Percentiles rank a stretch among this genome's conserved stretches.
Evolutionary conservation across 768 basidiomycete species (phyloP).

Genomic region (Butyriboletus loyo): DNA sequence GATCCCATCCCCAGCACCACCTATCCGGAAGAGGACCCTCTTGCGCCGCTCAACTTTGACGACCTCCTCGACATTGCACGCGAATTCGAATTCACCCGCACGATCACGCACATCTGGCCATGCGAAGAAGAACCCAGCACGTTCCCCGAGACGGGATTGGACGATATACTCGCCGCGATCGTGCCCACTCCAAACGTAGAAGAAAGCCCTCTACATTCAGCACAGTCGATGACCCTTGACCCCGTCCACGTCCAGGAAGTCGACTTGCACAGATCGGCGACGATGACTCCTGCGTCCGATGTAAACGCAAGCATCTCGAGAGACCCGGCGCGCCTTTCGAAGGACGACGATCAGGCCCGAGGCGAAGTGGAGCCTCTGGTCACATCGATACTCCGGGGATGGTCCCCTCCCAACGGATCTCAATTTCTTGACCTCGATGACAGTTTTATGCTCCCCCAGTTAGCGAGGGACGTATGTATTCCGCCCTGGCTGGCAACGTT

Average conservation of each 20-base stretch:
- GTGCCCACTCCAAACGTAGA: not conserved
- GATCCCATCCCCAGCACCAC: not conserved
- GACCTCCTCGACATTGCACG: constrained; percentile 29
- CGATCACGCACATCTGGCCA: constrained; percentile 21
- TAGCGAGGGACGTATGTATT: not conserved
- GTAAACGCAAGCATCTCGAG: not conserved
- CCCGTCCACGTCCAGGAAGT: not conserved
- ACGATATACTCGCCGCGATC: constrained; percentile 19
- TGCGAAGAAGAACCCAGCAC: constrained; percentile 11
- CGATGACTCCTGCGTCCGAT: not conserved
- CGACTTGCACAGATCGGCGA: not conserved
- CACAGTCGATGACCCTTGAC: not conserved
- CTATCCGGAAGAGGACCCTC: not conserved
- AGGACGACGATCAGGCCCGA: constrained; percentile 1
- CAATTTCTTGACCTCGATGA: constrained; percentile 25
- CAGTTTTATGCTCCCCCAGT: constrained; percentile 9
- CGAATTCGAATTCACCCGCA: constrained; percentile 27
- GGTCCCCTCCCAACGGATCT: constrained; percentile 26
- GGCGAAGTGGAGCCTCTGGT: not conserved
- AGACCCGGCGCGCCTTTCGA: not conserved
- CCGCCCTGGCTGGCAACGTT: constrained; percentile 8
- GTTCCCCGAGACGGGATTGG: constrained; percentile 11
- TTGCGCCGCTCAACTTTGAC: constrained; percentile 19
- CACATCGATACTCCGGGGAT: constrained; percentile 19
- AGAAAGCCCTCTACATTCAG: constrained; percentile 1